Conservation (phyloP, 176 grass and related monocot genomes). For the Guadua angustifolia region DNA sequence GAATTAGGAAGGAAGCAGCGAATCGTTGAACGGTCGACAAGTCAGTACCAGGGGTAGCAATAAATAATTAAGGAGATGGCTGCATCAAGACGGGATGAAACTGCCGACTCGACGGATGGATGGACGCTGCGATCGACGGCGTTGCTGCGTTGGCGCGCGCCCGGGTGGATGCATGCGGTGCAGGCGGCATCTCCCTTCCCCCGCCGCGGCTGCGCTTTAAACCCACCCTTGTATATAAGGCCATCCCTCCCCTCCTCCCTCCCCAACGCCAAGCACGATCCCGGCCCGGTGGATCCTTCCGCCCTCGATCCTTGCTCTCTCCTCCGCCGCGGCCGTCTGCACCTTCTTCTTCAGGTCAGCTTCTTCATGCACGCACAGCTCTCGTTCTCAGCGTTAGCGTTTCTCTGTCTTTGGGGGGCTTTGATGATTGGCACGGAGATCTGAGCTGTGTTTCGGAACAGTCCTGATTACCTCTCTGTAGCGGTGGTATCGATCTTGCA, state of each 20-base stretch:
- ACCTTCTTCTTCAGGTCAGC: neutral
- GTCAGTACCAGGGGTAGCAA: too few species aligned
- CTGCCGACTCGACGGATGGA: neutral
- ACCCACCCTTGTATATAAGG: neutral
- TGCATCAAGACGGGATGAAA: neutral
- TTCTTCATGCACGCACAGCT: neutral
- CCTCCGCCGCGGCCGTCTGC: neutral
- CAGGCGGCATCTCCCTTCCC: neutral
- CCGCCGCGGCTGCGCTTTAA: neutral
- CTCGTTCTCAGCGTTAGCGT: too few species aligned
- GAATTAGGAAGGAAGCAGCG: slow-evolving; percentile 6
- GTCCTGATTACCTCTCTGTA: too few species aligned
- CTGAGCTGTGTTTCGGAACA: neutral
- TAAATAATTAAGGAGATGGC: neutral
- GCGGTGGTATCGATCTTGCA: too few species aligned
- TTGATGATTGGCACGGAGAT: neutral
- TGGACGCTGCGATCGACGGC: too few species aligned
- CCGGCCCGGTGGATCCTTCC: too few species aligned
- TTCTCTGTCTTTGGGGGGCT: too few species aligned
- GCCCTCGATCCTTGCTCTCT: too few species aligned
- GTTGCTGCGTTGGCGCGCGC: slow-evolving; percentile 5
- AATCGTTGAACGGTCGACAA: neutral
- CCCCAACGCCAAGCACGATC: neutral
- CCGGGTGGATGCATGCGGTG: slow-evolving; percentile 53
- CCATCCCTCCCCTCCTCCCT: neutral